Conservation (phyloP, 768 basidiomycete species). For the Russula brevipes region DNA sequence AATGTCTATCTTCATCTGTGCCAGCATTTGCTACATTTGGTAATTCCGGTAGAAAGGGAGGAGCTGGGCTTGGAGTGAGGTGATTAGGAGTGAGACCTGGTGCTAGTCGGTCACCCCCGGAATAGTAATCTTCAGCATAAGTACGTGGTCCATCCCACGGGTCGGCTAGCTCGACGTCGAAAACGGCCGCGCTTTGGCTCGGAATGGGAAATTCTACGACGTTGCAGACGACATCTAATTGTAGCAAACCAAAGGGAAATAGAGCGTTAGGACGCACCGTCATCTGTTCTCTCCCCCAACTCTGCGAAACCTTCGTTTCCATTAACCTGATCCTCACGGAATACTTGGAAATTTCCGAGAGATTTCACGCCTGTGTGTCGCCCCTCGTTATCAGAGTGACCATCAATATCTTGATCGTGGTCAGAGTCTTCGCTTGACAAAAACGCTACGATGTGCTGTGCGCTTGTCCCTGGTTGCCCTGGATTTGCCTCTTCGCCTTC, state of each 20-base stretch:
- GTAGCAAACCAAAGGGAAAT: neutral
- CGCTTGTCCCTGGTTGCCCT: conserved; percentile 23
- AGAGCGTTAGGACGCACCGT: conserved; percentile 27
- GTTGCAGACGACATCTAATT: neutral
- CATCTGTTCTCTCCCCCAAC: conserved; percentile 37
- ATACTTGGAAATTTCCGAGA: neutral
- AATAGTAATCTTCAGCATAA: conserved; percentile 42
- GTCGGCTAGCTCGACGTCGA: conserved; percentile 34
- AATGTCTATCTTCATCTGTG: neutral
- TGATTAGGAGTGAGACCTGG: conserved; percentile 22
- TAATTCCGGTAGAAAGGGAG: neutral
- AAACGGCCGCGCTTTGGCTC: neutral
- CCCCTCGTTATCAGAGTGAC: conserved; percentile 23
- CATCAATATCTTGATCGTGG: conserved; percentile 32
- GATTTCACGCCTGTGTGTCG: conserved; percentile 13
- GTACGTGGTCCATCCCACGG: conserved; percentile 39
- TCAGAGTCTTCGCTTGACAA: conserved; percentile 26
- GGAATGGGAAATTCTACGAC: conserved; percentile 3
- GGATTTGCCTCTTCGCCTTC: conserved; percentile 24
- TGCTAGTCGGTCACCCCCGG: conserved; percentile 37
- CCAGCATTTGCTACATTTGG: neutral
- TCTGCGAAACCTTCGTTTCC: conserved; percentile 27
- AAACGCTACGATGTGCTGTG: neutral
- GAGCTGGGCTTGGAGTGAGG: conserved; percentile 19
- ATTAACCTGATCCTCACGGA: conserved; percentile 15